These are phyloP conservation scores for Capsicum chinense DNA, from an alignment of 257 asterid genomes.

Conservation along the genomic window DNA sequence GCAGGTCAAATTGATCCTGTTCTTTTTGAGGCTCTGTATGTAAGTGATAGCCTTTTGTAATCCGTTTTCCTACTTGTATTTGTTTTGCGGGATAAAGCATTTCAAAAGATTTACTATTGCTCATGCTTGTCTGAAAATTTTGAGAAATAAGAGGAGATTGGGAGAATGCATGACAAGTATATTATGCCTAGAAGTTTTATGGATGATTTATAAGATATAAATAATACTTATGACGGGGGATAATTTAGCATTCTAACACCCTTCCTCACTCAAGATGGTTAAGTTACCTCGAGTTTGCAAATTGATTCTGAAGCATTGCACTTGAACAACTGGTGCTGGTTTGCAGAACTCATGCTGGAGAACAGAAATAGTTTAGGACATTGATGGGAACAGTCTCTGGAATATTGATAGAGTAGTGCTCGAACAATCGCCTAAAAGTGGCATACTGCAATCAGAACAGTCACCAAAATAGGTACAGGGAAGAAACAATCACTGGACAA, in stretches of 20 bases:
- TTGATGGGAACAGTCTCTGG: background rate
- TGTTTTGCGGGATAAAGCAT: background rate
- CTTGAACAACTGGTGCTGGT: background rate
- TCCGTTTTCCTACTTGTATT: background rate
- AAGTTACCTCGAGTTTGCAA: background rate
- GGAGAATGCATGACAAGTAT: slow-evolving; percentile 8
- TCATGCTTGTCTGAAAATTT: slow-evolving; percentile 1
- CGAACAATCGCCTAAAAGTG: background rate
- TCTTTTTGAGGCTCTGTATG: slow-evolving; percentile 95
- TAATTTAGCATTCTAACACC: background rate
- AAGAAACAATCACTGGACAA: background rate
- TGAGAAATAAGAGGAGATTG: background rate
- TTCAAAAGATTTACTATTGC: slow-evolving; percentile 16
- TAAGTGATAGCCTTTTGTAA: slow-evolving; percentile 48
- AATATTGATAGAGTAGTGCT: slow-evolving; percentile 4
- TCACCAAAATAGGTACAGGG: background rate
- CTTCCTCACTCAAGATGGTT: background rate
- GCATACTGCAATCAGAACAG: background rate
- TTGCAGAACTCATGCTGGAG: background rate
- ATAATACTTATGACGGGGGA: background rate
- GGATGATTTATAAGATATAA: background rate
- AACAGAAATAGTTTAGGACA: slow-evolving; percentile 13
- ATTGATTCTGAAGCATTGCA: background rate
- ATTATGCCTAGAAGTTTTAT: background rate
- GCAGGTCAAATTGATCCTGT: slow-evolving; percentile 92